Conservation (phyloP, 2,329 filamentous ascomycete species). For the Aspergillus neotritici region DNA sequence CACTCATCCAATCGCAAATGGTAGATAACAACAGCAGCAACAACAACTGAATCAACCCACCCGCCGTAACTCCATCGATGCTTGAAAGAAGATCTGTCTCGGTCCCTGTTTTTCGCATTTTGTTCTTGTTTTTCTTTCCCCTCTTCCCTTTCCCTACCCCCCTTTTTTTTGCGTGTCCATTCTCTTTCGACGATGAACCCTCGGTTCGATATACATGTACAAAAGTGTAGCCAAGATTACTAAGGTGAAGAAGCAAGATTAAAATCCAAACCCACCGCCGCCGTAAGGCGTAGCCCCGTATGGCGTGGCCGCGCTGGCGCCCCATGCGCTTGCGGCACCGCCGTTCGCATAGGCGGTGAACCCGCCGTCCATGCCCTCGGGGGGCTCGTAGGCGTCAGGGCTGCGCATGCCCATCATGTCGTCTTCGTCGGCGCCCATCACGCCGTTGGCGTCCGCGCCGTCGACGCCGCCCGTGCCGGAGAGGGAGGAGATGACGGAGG, state of each 20-base stretch:
- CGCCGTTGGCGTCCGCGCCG: slow-evolving; percentile 51
- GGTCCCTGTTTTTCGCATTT: too few species aligned
- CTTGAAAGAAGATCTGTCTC: too few species aligned
- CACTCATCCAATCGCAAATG: background rate
- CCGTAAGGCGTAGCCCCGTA: slow-evolving; percentile 44
- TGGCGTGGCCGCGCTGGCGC: slow-evolving; percentile 55
- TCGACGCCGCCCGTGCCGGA: slow-evolving; percentile 48
- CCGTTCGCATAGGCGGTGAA: slow-evolving; percentile 42
- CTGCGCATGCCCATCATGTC: slow-evolving; percentile 46
- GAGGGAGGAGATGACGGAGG: slow-evolving; percentile 64
- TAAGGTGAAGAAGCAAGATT: background rate
- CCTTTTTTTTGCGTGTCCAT: too few species aligned
- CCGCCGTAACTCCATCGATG: too few species aligned
- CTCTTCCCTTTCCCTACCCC: too few species aligned
- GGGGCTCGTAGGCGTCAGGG: slow-evolving; percentile 45
- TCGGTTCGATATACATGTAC: too few species aligned
- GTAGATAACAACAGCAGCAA: too few species aligned
- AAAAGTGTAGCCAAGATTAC: too few species aligned
- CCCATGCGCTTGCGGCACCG: slow-evolving; percentile 57
- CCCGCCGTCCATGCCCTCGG: slow-evolving; percentile 40
- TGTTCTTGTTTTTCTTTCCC: too few species aligned
- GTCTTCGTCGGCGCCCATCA: slow-evolving; percentile 39
- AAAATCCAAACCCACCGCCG: slow-evolving; percentile 25
- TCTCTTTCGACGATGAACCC: background rate
- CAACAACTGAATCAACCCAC: too few species aligned